Conservation (phyloP, 441 rosid species). For the Populus hybrid region DNA sequence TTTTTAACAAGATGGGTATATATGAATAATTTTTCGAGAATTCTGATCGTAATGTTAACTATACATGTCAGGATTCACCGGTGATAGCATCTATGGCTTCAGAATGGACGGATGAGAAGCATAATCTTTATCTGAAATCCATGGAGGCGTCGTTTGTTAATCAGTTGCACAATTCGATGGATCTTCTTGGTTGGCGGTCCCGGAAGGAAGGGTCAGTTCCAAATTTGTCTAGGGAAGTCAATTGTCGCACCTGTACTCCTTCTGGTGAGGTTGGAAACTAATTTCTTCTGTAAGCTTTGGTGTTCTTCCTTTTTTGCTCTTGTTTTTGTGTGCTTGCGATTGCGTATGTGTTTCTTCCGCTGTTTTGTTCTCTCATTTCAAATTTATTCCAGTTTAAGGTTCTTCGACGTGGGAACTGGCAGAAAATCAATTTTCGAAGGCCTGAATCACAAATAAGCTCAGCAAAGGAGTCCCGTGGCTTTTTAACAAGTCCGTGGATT, state of each 20-base stretch:
- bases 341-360: neutral
- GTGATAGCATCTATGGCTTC: constrained; percentile 26
- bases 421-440: constrained; percentile 42
- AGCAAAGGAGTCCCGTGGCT: constrained; percentile 16
- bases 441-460: constrained; percentile 25
- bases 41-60: constrained; percentile 17
- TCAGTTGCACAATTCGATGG: constrained; percentile 51
- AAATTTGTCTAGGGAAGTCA: constrained; percentile 23
- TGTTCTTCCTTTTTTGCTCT: neutral
- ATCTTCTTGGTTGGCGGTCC: constrained; percentile 28
- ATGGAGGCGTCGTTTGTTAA: constrained; percentile 76
- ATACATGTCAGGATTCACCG: constrained; percentile 32
- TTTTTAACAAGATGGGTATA: too few relatives aligned
- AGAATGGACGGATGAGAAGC: constrained; percentile 86
- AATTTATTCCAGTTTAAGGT: constrained; percentile 47
- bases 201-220: constrained; percentile 20
- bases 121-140: constrained; percentile 54
- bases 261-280: constrained; percentile 45
- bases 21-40: neutral
- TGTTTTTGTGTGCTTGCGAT: neutral
- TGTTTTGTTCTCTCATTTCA: constrained; percentile 12
- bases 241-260: constrained; percentile 21
- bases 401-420: constrained; percentile 49
- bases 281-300: constrained; percentile 2
- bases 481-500: constrained; percentile 49